Evolutionary conservation across 2,329 filamentous ascomycete genomes (phyloP).

Genomic region (Tolypocladium album): DNA sequence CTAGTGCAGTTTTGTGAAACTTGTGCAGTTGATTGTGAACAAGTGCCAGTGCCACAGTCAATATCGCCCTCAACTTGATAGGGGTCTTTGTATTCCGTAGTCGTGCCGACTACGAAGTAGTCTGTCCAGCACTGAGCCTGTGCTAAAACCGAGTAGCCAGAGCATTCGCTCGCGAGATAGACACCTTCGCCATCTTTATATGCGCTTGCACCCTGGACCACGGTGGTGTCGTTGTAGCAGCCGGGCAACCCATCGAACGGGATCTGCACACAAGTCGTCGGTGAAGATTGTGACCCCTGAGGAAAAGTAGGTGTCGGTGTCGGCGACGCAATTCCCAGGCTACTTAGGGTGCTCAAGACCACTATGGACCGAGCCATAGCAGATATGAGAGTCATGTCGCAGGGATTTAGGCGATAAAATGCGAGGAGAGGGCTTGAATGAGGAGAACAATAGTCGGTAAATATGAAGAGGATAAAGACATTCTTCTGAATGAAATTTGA

Average conservation of each 20-base stretch:
- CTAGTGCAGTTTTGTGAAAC: background rate
- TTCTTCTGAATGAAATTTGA: background rate
- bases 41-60: background rate
- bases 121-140: background rate
- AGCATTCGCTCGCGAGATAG: background rate
- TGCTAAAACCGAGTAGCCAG: background rate
- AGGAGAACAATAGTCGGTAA: too few species aligned
- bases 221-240: background rate
- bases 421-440: background rate
- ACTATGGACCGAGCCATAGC: background rate
- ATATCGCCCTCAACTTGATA: background rate
- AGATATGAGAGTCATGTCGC: background rate
- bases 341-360: background rate
- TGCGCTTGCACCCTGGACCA: background rate
- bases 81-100: background rate
- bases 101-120: background rate
- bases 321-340: background rate
- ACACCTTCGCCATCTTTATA: background rate
- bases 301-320: background rate
- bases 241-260: background rate
- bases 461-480: background rate
- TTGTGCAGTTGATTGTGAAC: background rate
- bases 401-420: background rate
- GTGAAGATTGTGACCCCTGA: too few species aligned
- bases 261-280: background rate